Evolutionary conservation across 1,284 basidiomycete species (phyloP).

Genomic region (Cutaneotrichosporon cavernicola): DNA sequence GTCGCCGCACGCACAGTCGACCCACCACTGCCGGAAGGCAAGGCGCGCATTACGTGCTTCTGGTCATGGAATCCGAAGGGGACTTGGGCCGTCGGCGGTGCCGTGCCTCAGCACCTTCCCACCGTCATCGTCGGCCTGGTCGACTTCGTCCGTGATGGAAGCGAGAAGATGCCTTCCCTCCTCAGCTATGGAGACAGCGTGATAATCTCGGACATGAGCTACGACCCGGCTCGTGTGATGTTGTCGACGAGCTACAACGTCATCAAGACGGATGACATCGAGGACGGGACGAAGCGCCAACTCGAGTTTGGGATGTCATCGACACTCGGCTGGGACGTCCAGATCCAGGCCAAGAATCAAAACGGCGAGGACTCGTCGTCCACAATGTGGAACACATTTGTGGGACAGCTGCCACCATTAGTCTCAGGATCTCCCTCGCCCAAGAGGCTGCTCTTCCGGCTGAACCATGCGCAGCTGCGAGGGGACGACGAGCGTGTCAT

Average conservation of each 20-base stretch:
- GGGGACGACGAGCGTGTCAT: conserved; percentile 67
- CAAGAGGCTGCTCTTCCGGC: conserved; percentile 65
- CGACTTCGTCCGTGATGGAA: conserved; percentile 71
- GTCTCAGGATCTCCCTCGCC: conserved; percentile 50
- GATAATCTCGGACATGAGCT: conserved; percentile 70
- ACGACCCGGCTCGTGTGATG: conserved; percentile 76
- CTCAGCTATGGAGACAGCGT: conserved; percentile 78
- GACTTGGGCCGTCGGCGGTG: conserved; percentile 72
- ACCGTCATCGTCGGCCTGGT: conserved; percentile 76
- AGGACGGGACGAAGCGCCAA: conserved; percentile 56
- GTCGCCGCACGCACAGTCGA: conserved; percentile 35
- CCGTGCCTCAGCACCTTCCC: conserved; percentile 67
- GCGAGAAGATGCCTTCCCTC: conserved; percentile 71
- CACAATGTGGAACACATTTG: conserved; percentile 68
- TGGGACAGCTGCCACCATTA: conserved; percentile 56
- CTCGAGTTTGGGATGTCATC: conserved; percentile 78
- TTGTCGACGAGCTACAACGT: conserved; percentile 83
- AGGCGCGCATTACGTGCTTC: conserved; percentile 79
- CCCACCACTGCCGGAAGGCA: conserved; percentile 50
- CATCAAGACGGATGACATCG: conserved; percentile 62
- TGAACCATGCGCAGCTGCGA: conserved; percentile 67
- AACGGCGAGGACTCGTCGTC: conserved; percentile 63
- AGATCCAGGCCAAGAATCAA: conserved; percentile 64
- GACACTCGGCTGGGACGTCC: conserved; percentile 86
- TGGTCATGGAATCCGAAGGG: conserved; percentile 95